These are phyloP conservation scores for Xylariaceae sp. DNA, from an alignment of 2,329 filamentous ascomycete species.

Conservation along the genomic window DNA sequence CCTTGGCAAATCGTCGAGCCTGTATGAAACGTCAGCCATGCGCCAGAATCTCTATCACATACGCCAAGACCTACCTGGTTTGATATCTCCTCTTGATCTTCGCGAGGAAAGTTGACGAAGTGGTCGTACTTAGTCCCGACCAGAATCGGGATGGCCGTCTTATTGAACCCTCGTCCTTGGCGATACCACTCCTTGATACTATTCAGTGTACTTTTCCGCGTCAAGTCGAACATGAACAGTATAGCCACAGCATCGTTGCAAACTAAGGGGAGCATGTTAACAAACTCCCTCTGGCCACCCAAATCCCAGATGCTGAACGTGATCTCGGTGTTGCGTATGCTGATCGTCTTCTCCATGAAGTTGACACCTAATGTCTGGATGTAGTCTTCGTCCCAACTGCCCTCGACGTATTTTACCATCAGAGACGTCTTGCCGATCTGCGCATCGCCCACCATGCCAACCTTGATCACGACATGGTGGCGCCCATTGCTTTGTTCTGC, in stretches of 20 bases:
- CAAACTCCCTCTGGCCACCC: constrained; percentile 96
- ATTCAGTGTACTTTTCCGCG: constrained; percentile 96
- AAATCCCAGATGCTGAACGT: constrained; percentile 99
- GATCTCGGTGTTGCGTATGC: constrained; percentile 98
- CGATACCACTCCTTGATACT: constrained; percentile 99
- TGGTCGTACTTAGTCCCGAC: constrained; percentile 99
- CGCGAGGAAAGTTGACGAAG: constrained; percentile 96
- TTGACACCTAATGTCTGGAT: constrained; percentile 98
- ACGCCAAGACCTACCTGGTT: constrained; percentile 67
- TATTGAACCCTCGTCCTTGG: constrained; percentile 97
- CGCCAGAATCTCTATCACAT: not conserved
- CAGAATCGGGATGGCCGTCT: constrained; percentile 97
- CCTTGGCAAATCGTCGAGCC: constrained; percentile 95
- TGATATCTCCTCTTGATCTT: constrained; percentile 98
- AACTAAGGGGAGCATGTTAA: constrained; percentile 99
- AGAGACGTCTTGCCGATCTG: constrained; percentile 99
- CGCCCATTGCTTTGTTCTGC: constrained; percentile 52
- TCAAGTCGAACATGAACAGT: constrained; percentile 99
- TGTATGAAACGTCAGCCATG: constrained; percentile 43
- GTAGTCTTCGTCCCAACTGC: constrained; percentile 99
- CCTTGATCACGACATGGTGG: constrained; percentile 93
- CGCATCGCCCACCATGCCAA: constrained; percentile 98
- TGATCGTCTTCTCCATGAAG: constrained; percentile 99
- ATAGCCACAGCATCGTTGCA: constrained; percentile 99
- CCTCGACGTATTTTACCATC: constrained; percentile 99